A percentile compares a stretch with the other conserved stretches of the same genome.
phyloP scores from a whole-genome alignment of 441 rosid species.

The Daphne laureola region DNA sequence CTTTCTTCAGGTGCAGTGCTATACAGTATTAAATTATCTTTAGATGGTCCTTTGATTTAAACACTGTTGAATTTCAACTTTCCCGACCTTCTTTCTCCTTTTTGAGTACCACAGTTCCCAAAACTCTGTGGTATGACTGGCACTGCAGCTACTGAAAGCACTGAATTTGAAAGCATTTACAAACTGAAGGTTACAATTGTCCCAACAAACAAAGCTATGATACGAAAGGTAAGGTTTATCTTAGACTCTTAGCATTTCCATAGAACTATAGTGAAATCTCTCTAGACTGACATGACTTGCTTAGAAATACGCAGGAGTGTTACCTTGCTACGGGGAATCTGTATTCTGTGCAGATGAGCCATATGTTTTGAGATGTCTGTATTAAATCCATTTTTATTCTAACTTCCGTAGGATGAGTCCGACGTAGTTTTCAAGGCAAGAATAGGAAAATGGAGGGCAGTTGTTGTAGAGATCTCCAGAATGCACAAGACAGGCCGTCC shows the following conservation, averaged over 20 bases:
- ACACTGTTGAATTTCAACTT: conserved; percentile 4
- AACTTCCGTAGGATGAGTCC: conserved; percentile 77
- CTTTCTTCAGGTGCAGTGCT: conserved; percentile 70
- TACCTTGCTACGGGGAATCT: too few species aligned
- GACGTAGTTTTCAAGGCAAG: conserved; percentile 94
- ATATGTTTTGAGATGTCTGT: too few species aligned
- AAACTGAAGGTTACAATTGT: conserved; percentile 92
- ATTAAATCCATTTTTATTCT: too few species aligned
- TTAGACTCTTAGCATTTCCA: conserved; percentile 11
- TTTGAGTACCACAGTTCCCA: conserved; percentile 49
- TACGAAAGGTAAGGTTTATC: conserved; percentile 65
- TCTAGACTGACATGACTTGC: too few species aligned
- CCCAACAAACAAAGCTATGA: conserved; percentile 96
- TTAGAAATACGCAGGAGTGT: too few species aligned
- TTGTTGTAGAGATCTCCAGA: conserved; percentile 90
- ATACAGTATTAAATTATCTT: too few species aligned
- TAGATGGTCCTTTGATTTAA: too few species aligned
- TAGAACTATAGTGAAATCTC: not conserved
- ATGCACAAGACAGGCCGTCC: conserved; percentile 91
- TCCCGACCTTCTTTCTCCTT: conserved; percentile 1
- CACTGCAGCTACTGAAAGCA: conserved; percentile 91
- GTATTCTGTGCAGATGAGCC: too few species aligned
- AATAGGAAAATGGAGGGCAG: conserved; percentile 91
- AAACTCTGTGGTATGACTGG: conserved; percentile 99
- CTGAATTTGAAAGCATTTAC: conserved; percentile 98